These are phyloP conservation scores for Colletotrichum cereale DNA, from an alignment of 2,329 filamentous ascomycete genomes.

Conservation along the genomic window DNA sequence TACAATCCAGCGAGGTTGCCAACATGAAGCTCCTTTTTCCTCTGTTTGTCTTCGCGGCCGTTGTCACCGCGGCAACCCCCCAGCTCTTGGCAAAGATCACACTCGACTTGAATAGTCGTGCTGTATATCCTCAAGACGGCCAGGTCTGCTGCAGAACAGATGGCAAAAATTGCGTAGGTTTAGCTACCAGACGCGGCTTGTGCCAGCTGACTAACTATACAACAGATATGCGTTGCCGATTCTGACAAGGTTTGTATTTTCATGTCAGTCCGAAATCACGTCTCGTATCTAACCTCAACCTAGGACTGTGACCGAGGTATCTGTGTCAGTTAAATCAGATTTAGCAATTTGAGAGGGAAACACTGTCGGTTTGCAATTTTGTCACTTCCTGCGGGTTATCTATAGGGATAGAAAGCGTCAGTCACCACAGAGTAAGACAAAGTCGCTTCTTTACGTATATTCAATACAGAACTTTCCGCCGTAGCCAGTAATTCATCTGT, in stretches of 20 bases:
- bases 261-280: too few species aligned
- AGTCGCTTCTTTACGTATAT: background rate
- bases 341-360: background rate
- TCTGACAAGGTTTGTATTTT: background rate
- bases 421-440: background rate
- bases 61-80: background rate
- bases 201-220: background rate
- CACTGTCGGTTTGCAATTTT: too few species aligned
- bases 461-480: background rate
- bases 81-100: background rate
- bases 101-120: background rate
- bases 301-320: slow-evolving; percentile 7
- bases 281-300: background rate
- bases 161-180: background rate
- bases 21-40: background rate
- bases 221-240: slow-evolving; percentile 9
- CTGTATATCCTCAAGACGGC: background rate
- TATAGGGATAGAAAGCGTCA: background rate
- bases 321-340: background rate
- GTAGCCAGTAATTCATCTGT: background rate
- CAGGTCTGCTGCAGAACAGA: slow-evolving; percentile 14
- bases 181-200: background rate
- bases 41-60: background rate
- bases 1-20: background rate
- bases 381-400: background rate